Base-by-base conservation (phyloP, 768 basidiomycete genomes). In the Rhodotorula kratochvilovae region DNA sequence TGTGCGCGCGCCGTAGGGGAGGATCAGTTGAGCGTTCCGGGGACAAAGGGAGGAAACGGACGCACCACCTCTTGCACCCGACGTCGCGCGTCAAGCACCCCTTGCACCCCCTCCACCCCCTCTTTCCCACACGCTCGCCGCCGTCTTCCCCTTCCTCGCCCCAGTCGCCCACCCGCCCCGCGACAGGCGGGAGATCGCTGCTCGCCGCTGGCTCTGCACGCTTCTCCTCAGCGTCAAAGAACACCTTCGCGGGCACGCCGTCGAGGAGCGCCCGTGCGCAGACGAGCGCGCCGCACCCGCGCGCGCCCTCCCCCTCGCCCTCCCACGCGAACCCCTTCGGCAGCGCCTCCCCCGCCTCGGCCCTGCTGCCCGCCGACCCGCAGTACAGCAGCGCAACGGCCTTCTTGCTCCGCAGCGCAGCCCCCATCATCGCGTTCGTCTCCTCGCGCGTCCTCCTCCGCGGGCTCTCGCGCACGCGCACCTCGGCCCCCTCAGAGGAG, bases 1-100 rank as follows among this genome's bases (percentile, higher is more conserved):
- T 67, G 46, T 17, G 33, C 0, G 29, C 21, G 7, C 19, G 31
- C 12, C 3, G 19, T 17, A 16, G 2, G 2, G 1, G 4, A 1
- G 3, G 1, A 45, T 27, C 8, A 21, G 27, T 10, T 23, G 0
- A 31, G 39, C 29, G 23, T 12, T 25, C 5, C 21, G 13, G 35
- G 27, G 25, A 64, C 23, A 25, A 39, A 25, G 27, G 23, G 48
- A 33, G 29, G 33, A 25, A 39, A 36, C 46, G 16, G 27, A 60
- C 66, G 58, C 33, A 67, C 66, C 66, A 67, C 25, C 51, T 43
- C 42, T 21, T 43, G 48, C 66, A 67, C 13, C 48, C 66, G 11
- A 67, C 6, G 12, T 67, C 66, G 25, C 51, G 29, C 39, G 66
- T 67, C 58, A 67, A n/a, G 50, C 66, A 67, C 15, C 66, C 66